Evolutionary conservation across 2,329 filamentous ascomycete species (phyloP).

Genomic region (Stachybotrys chartarum): DNA sequence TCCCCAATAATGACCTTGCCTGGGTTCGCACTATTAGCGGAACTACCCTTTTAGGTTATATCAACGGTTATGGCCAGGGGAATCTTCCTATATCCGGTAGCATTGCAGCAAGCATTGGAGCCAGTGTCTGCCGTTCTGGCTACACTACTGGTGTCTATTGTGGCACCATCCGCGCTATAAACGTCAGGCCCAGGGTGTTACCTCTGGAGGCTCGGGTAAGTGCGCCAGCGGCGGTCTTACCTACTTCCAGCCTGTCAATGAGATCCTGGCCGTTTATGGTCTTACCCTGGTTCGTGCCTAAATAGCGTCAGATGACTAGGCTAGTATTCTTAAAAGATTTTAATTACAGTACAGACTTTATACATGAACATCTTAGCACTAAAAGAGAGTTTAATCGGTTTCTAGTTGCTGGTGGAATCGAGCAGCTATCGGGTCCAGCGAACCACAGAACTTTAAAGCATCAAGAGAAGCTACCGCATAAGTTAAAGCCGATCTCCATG

Average conservation of each 20-base stretch:
- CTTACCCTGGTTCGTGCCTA: neutral
- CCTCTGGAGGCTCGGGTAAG: constrained; percentile 31
- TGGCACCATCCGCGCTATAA: neutral
- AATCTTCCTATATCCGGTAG: constrained; percentile 1
- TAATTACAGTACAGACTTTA: too few species aligned
- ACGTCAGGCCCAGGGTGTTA: constrained; percentile 33
- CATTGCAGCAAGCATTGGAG: constrained; percentile 2
- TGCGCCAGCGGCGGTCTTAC: constrained; percentile 27
- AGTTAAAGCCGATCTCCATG: too few species aligned
- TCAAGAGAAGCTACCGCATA: too few species aligned
- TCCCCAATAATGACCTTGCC: constrained; percentile 4
- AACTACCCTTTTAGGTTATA: constrained; percentile 1
- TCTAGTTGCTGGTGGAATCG: too few species aligned
- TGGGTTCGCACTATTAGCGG: too few species aligned
- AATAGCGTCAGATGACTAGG: too few species aligned
- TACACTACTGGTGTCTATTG: constrained; percentile 2
- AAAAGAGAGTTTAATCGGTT: too few species aligned
- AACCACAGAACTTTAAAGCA: too few species aligned
- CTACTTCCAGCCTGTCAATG: constrained; percentile 34
- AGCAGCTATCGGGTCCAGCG: too few species aligned
- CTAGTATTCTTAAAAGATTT: too few species aligned
- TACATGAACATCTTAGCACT: too few species aligned
- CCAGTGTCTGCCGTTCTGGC: constrained; percentile 6
- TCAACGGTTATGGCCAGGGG: neutral
- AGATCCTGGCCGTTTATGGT: constrained; percentile 28